Evolutionary conservation across 163 green algal species (phyloP).

Genomic region (Volvox carteri): DNA sequence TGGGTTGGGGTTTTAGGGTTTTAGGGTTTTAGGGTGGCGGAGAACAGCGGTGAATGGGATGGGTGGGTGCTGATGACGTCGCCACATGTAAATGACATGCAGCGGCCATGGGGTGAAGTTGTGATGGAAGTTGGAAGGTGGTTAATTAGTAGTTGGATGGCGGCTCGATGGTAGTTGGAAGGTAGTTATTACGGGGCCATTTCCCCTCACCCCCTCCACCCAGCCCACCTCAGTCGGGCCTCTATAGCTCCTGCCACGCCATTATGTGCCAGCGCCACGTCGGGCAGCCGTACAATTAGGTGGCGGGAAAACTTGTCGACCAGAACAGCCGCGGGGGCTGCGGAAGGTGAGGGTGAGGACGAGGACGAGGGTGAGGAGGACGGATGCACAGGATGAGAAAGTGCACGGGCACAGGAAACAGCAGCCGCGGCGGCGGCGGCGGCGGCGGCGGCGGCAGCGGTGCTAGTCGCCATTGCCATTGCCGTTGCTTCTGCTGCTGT

Average conservation of each 20-base stretch:
- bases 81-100: too few relatives aligned
- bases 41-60: not conserved
- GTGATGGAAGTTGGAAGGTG: too few relatives aligned
- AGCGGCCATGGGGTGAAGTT: too few relatives aligned
- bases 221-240: not conserved
- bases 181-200: too few relatives aligned
- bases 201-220: not conserved
- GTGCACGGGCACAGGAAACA: too few relatives aligned
- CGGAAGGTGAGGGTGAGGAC: conserved; percentile 2
- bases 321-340: not conserved
- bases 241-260: conserved; percentile 42
- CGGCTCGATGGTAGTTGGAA: too few relatives aligned
- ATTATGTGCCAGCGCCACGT: conserved; percentile 37
- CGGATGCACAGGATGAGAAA: too few relatives aligned
- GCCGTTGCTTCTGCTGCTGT: not conserved
- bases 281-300: conserved; percentile 71
- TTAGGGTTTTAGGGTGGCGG: too few relatives aligned
- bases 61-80: too few relatives aligned
- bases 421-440: not conserved
- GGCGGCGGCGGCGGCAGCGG: not conserved
- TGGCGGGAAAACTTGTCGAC: conserved; percentile 85
- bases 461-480: conserved; percentile 69
- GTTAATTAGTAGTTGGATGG: too few relatives aligned
- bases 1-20: too few relatives aligned
- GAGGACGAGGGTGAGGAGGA: conserved; percentile 6